Evolutionary conservation across 768 basidiomycete genomes (phyloP).

Genomic region (Tricholoma saponaceum): DNA sequence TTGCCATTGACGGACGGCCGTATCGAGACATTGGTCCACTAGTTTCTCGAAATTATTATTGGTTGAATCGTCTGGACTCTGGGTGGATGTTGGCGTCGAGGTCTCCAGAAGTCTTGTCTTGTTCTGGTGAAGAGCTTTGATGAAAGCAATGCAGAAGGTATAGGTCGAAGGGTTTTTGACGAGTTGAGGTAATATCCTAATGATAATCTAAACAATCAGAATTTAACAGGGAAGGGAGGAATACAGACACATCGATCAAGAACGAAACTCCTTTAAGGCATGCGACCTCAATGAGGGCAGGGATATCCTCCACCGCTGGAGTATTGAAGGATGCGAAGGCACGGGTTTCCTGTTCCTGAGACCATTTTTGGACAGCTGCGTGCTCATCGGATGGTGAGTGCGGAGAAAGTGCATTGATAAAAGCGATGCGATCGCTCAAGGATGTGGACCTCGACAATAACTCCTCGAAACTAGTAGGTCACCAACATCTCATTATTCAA

Average conservation of each 20-base stretch:
- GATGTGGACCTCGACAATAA: conserved; percentile 9
- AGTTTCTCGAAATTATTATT: conserved; percentile 10
- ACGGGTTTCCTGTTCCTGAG: conserved; percentile 11
- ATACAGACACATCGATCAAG: conserved; percentile 19
- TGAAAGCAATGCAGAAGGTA: conserved; percentile 20
- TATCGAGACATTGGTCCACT: conserved; percentile 13
- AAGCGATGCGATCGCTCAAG: conserved; percentile 15
- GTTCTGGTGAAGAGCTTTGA: conserved; percentile 18
- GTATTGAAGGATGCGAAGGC: conserved; percentile 17
- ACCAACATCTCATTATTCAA: background rate
- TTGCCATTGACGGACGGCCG: conserved; percentile 17
- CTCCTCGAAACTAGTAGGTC: conserved; percentile 15
- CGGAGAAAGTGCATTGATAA: conserved; percentile 15
- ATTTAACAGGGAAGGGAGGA: background rate
- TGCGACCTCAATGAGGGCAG: conserved; percentile 19
- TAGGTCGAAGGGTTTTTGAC: conserved; percentile 14
- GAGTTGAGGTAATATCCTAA: conserved; percentile 23
- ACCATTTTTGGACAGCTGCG: conserved; percentile 15
- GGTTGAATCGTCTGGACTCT: background rate
- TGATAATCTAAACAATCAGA: background rate
- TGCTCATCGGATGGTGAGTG: conserved; percentile 10
- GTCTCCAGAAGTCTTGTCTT: conserved; percentile 8
- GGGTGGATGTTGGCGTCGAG: background rate
- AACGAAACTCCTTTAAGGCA: conserved; percentile 12
- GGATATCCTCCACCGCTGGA: conserved; percentile 17